Evolutionary conservation across 805 yeast species (phyloP).

Genomic region (Saccharomyces kudriavzevii): DNA sequence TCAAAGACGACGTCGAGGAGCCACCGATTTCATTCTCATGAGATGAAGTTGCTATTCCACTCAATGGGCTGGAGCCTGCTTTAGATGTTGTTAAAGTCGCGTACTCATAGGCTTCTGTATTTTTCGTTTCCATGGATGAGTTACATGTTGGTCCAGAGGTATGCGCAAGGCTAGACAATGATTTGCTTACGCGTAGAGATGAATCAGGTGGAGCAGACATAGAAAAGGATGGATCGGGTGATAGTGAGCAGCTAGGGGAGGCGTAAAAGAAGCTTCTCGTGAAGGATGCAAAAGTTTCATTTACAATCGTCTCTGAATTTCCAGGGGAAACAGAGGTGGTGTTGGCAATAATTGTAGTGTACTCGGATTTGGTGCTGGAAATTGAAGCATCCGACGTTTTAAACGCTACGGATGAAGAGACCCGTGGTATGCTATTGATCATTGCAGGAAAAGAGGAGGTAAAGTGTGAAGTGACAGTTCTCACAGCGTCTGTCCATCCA

Average conservation of each 20-base stretch:
- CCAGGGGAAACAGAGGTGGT: not conserved
- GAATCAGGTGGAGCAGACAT: not conserved
- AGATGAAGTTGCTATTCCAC: not conserved
- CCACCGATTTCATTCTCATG: not conserved
- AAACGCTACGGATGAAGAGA: not conserved
- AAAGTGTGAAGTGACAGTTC: not conserved
- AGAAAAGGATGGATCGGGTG: not conserved
- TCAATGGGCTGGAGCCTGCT: not conserved
- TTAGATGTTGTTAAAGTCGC: not conserved
- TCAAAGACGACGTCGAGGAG: not conserved
- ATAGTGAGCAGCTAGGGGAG: not conserved
- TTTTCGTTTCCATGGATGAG: not conserved
- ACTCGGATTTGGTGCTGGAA: not conserved
- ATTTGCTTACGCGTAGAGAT: not conserved
- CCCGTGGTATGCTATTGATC: not conserved
- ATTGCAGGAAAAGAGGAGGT: not conserved
- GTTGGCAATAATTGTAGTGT: slow-evolving; percentile 1
- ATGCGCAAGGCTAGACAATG: not conserved
- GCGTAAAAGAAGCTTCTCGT: not conserved
- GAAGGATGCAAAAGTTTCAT: not conserved
- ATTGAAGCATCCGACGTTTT: slow-evolving; percentile 1
- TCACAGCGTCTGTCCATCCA: slow-evolving; percentile 5
- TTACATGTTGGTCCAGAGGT: not conserved
- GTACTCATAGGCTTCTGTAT: not conserved
- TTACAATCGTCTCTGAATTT: not conserved